Percentiles rank a stretch among this genome's conserved stretches.
phyloP scores from a whole-genome alignment of 139 green algal genomes.

The Yamagishiella unicocca region DNA sequence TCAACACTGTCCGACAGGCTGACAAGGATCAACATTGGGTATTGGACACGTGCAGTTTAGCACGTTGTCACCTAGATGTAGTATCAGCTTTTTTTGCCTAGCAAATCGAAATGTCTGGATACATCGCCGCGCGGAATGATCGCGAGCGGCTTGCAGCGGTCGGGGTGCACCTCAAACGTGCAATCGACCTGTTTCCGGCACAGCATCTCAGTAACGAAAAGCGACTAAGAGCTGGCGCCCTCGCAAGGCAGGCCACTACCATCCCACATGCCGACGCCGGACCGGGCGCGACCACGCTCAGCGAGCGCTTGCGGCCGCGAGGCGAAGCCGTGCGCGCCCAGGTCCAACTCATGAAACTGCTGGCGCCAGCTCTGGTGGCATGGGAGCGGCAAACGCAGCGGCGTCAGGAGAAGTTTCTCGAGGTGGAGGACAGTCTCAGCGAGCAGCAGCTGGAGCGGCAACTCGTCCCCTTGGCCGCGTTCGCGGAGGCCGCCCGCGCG shows the following conservation, averaged over 20 bases:
- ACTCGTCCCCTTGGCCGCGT: background rate
- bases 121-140: background rate
- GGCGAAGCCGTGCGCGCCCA: background rate
- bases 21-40: too few species aligned
- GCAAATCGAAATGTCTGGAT: background rate
- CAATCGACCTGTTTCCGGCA: background rate
- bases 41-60: too few species aligned
- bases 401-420: background rate
- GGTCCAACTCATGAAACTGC: background rate
- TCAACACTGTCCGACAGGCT: too few species aligned
- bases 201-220: background rate
- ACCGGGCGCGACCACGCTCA: background rate
- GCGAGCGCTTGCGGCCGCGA: background rate
- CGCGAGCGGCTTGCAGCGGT: background rate
- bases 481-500: constrained; percentile 1
- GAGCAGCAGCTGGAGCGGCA: background rate
- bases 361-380: background rate
- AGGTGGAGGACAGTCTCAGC: background rate
- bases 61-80: too few species aligned
- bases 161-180: background rate
- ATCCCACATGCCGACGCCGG: background rate
- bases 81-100: too few species aligned
- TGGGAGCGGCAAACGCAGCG: background rate
- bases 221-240: background rate
- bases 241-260: background rate